These are phyloP conservation scores for Coemansia sp. DNA, from an alignment of 192 early-diverging fungal species.

Conservation along the genomic window DNA sequence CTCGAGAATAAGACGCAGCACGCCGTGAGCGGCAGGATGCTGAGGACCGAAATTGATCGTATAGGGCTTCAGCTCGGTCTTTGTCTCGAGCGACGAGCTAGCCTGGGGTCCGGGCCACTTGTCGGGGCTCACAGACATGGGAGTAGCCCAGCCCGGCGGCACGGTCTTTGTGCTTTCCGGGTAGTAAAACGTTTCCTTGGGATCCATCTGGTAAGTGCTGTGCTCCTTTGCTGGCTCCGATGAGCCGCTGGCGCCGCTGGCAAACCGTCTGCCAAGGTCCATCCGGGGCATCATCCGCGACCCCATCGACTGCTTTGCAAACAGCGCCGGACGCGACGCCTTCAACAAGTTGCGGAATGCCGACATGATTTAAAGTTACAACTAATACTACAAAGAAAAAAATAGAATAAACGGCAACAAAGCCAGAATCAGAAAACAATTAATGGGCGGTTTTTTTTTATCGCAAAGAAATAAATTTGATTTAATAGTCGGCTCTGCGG, in stretches of 20 bases:
- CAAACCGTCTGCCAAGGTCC: constrained; percentile 16
- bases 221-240: background rate
- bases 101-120: constrained; percentile 45
- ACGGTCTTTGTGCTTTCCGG: constrained; percentile 29
- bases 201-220: constrained; percentile 18
- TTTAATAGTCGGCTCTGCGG: background rate
- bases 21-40: constrained; percentile 98
- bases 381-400: background rate
- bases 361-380: constrained; percentile 9
- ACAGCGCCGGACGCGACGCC: constrained; percentile 21
- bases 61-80: constrained; percentile 66
- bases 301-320: background rate
- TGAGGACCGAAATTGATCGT: constrained; percentile 99
- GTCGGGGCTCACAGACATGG: constrained; percentile 38
- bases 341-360: constrained; percentile 41
- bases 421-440: too few species aligned
- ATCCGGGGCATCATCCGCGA: background rate
- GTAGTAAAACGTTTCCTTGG: constrained; percentile 30
- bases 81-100: constrained; percentile 24
- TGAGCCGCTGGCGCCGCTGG: background rate
- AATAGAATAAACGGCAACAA: too few species aligned
- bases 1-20: constrained; percentile 90
- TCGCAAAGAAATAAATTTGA: background rate
- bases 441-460: too few species aligned
- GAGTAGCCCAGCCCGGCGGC: constrained; percentile 44